Conservation (phyloP, 768 basidiomycete genomes). For the Mycena kentingensis region DNA sequence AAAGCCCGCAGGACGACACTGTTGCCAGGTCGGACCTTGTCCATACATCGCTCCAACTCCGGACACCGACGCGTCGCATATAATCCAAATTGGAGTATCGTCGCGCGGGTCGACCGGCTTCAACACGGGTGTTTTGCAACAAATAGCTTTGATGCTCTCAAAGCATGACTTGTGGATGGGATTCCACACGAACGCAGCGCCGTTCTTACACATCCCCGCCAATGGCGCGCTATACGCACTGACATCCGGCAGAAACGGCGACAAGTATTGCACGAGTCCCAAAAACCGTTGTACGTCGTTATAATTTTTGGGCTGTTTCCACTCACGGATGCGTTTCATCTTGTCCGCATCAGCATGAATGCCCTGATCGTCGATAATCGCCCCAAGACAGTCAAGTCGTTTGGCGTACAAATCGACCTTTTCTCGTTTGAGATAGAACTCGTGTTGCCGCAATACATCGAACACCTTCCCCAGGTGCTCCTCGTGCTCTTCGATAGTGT, state of each 20-base stretch:
- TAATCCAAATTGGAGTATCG: background rate
- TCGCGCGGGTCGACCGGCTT: background rate
- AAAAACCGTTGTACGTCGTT: background rate
- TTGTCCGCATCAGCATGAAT: slow-evolving; percentile 32
- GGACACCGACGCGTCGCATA: too few relatives aligned
- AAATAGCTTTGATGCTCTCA: background rate
- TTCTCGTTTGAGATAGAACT: slow-evolving; percentile 34
- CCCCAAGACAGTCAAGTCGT: too few relatives aligned
- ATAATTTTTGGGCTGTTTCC: too few relatives aligned
- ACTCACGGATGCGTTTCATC: too few relatives aligned
- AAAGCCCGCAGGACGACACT: too few relatives aligned
- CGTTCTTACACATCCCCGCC: background rate
- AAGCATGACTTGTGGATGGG: background rate
- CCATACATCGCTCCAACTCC: too few relatives aligned
- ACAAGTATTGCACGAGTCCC: background rate
- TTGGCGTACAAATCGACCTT: slow-evolving; percentile 29
- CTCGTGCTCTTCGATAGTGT: slow-evolving; percentile 41
- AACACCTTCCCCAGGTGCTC: slow-evolving; percentile 36
- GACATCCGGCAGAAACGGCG: background rate
- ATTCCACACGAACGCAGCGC: background rate
- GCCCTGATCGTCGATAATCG: slow-evolving; percentile 35
- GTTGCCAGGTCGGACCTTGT: too few relatives aligned
- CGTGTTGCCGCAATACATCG: slow-evolving; percentile 25
- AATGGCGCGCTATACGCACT: too few relatives aligned
- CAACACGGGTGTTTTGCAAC: background rate